Conservation (phyloP, 2,329 filamentous ascomycete species). For the Fusarium verticillioides region DNA sequence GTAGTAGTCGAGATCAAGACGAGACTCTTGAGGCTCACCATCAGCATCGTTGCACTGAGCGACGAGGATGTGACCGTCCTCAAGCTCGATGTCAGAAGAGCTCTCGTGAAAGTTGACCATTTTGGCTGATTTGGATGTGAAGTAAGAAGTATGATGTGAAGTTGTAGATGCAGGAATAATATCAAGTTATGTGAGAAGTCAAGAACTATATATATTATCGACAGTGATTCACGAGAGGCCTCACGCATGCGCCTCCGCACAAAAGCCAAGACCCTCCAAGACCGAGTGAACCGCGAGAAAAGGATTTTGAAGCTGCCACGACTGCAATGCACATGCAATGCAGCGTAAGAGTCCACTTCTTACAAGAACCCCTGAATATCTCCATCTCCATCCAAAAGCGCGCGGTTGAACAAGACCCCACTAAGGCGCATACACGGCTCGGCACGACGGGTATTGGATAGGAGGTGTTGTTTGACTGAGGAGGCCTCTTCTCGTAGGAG, state of each 20-base stretch:
- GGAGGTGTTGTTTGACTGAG: accelerated
- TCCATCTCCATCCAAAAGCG: background rate
- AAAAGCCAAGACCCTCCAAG: slow-evolving; percentile 30
- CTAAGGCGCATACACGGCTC: slow-evolving; percentile 10
- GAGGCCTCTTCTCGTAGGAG: background rate
- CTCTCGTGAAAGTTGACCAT: slow-evolving; percentile 59
- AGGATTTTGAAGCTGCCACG: slow-evolving; percentile 33
- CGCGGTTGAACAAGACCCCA: slow-evolving; percentile 11
- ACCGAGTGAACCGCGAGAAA: slow-evolving; percentile 28
- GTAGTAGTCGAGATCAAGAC: slow-evolving; percentile 61
- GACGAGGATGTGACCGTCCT: slow-evolving; percentile 61
- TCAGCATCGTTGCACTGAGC: slow-evolving; percentile 54
- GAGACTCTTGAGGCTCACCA: slow-evolving; percentile 57
- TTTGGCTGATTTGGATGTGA: background rate
- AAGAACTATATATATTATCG: slow-evolving; percentile 6
- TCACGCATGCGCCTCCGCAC: slow-evolving; percentile 17
- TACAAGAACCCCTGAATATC: slow-evolving; percentile 4
- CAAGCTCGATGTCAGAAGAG: slow-evolving; percentile 58
- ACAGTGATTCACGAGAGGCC: slow-evolving; percentile 25
- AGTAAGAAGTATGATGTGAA: too few species aligned
- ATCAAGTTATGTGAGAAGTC: background rate
- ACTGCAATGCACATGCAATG: slow-evolving; percentile 23
- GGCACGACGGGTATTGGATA: slow-evolving; percentile 16
- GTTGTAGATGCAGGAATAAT: background rate
- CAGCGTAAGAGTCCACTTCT: slow-evolving; percentile 14